Evolutionary conservation across 768 basidiomycete species (phyloP), one percentile per base, ranked within the genome.

Genomic region (Naganishia antarctica): DNA sequence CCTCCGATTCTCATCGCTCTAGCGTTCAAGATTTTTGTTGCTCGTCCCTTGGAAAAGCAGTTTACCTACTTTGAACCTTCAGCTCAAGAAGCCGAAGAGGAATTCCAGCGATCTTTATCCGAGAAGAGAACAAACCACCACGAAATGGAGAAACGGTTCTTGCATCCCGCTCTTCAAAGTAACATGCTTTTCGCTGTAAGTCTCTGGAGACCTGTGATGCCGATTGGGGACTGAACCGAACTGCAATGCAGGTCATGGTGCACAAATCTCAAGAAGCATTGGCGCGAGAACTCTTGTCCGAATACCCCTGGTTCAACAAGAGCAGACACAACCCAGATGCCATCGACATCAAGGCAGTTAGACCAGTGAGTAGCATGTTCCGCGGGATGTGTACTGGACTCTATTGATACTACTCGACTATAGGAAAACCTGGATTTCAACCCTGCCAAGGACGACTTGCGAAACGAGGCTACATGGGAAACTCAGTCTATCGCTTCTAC

Each of bases 121-220:
- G 86, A 89, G 70, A 83, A 92, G 2, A 83, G 91, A 71, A 89
- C 90, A 0, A 84, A 87, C 60, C 84, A 85, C 49, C 83, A 84
- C 0, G 93, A 97, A 74, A 84, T 98, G 31, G 87, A 87, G 79
- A 91, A 86, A 74, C 87, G 94, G 29, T 99, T 98, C 79, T 89
- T 93, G 0, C 96, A 99, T 75, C 93, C 96, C 0, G 89, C 92
- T 16, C 81, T 99, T 49, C 85, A 91, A 69, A 78, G 83, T 13
- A 90, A 93, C 60, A 81, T 94, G 48, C 89, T 92, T 34, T 78
- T 70, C 66, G 74, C 75, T 0, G 53, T 57, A 67, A 63, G 40
- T 60, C 1, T 31, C 3, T 44, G 5, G 7, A 37, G 15, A n/a
- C 15, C 6, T 46, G 1, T 26, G 15, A 18, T 15, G 15, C 8